Evolutionary conservation across 352 stramenopile species (phyloP).

Genomic region (Pythium aquatile): DNA sequence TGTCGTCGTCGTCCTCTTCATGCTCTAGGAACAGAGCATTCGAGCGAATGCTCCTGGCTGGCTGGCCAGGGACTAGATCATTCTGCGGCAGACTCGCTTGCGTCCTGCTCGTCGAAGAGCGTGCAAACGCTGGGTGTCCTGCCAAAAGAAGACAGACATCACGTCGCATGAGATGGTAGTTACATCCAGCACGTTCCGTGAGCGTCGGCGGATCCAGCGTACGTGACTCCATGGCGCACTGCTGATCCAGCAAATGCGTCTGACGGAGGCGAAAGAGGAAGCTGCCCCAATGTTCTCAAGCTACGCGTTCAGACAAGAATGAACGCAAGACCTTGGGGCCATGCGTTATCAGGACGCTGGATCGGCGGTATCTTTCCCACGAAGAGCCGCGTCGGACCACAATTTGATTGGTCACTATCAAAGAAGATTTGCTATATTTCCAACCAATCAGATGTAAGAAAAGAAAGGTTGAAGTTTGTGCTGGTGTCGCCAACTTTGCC

Average conservation of each 20-base stretch:
- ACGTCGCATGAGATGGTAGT: neutral
- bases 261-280: neutral
- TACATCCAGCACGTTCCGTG: no score
- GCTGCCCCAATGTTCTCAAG: neutral
- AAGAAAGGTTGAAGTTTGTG: conserved; percentile 23
- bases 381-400: neutral
- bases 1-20: conserved; percentile 11
- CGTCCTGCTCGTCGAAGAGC: neutral
- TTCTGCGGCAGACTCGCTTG: neutral
- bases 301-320: neutral
- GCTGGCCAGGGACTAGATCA: neutral
- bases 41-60: neutral
- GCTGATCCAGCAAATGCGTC: neutral
- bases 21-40: conserved; percentile 7
- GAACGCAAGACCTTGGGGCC: neutral
- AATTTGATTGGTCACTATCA: conserved; percentile 16
- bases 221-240: neutral
- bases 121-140: neutral
- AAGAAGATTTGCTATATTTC: neutral
- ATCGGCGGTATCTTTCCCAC: neutral
- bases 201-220: neutral
- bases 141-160: neutral
- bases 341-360: neutral
- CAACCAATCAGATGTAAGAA: conserved; percentile 9
- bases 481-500: neutral